phyloP scores from a whole-genome alignment of 139 green algal species.

The Ettlia oleoabundans region DNA sequence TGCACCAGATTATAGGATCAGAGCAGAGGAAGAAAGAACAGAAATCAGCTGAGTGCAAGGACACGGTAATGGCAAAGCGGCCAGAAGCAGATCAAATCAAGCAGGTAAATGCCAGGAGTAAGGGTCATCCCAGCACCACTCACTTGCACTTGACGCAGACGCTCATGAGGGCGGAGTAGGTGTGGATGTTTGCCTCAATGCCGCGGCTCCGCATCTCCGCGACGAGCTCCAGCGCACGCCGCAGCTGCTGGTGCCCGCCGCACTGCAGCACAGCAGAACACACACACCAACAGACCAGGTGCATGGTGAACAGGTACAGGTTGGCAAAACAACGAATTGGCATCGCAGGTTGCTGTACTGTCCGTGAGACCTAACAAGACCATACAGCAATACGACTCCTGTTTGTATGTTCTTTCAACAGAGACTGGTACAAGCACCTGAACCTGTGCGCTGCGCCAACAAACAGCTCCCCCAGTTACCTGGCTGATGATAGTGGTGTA shows the following conservation, averaged over 20 bases:
- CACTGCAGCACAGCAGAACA: slow-evolving; percentile 23
- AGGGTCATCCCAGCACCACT: neutral
- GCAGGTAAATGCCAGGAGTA: neutral
- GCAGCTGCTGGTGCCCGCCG: slow-evolving; percentile 60
- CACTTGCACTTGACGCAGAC: slow-evolving; percentile 66
- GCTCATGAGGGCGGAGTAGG: slow-evolving; percentile 75
- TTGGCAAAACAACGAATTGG: too few relatives aligned
- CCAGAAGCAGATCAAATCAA: neutral
- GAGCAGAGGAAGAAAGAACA: too few relatives aligned
- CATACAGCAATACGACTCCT: too few relatives aligned
- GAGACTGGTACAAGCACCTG: too few relatives aligned
- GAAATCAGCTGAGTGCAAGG: too few relatives aligned
- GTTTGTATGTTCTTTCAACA: too few relatives aligned
- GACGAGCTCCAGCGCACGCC: slow-evolving; percentile 61
- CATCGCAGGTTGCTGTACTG: too few relatives aligned
- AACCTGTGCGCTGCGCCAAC: too few relatives aligned
- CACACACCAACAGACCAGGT: too few relatives aligned
- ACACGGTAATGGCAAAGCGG: neutral
- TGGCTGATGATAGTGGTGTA: slow-evolving; percentile 67
- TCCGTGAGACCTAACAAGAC: too few relatives aligned
- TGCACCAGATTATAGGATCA: too few relatives aligned
- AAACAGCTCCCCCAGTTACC: neutral
- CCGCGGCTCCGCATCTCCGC: slow-evolving; percentile 65
- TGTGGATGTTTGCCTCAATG: slow-evolving; percentile 73
- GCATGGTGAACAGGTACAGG: too few relatives aligned